A percentile compares a stretch with the other conserved stretches of the same genome.
phyloP scores from a whole-genome alignment of 768 basidiomycete genomes.

The Suillus variegatus region DNA sequence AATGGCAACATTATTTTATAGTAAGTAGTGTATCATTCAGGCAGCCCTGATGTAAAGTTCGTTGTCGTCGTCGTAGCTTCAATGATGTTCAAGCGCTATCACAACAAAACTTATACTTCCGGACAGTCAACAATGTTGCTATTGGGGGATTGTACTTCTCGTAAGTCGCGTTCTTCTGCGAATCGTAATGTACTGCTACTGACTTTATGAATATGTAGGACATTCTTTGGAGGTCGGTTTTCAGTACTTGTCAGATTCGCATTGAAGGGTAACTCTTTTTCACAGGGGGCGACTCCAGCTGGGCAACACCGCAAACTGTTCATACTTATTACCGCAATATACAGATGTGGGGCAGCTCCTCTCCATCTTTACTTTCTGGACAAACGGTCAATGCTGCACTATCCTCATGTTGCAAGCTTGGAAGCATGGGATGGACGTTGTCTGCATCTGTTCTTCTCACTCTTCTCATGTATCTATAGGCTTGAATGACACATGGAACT shows the following conservation, averaged over 20 bases:
- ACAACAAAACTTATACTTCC: conserved; percentile 64
- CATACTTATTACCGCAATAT: conserved; percentile 81
- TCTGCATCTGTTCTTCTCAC: neutral
- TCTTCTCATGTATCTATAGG: neutral
- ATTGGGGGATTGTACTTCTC: conserved; percentile 81
- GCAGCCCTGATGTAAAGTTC: neutral
- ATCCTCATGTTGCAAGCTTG: neutral
- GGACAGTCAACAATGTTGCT: conserved; percentile 50
- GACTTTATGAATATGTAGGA: conserved; percentile 39
- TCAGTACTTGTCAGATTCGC: neutral
- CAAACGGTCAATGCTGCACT: conserved; percentile 19
- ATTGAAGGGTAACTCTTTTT: conserved; percentile 15
- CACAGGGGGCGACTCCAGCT: conserved; percentile 61
- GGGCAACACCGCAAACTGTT: conserved; percentile 68
- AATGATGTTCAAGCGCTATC: conserved; percentile 66
- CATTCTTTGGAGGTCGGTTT: conserved; percentile 75
- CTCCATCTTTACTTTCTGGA: conserved; percentile 44
- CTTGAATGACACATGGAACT: neutral
- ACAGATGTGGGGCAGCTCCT: conserved; percentile 57
- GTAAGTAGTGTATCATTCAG: conserved; percentile 41
- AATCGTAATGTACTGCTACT: conserved; percentile 4
- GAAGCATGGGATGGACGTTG: conserved; percentile 1
- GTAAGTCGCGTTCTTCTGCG: conserved; percentile 38
- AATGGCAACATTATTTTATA: conserved; percentile 75
- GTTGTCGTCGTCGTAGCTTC: conserved; percentile 42